Conservation (phyloP, 345 rosid genomes). For the Aethionema arabicum region DNA sequence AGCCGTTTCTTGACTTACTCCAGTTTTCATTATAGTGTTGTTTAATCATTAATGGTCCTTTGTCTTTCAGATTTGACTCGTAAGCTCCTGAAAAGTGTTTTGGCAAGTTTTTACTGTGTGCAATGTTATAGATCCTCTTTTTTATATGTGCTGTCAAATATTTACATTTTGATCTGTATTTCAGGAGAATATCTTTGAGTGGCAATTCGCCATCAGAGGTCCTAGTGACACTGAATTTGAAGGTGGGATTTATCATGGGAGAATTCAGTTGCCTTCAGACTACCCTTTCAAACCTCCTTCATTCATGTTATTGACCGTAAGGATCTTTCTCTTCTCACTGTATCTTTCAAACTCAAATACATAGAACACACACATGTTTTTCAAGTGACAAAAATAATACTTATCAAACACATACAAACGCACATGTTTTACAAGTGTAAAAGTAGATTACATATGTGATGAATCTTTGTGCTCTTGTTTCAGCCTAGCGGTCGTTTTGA, state of each 20-base stretch:
- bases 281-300: conserved; percentile 95
- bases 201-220: conserved; percentile 93
- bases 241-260: conserved; percentile 89
- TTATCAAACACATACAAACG: too few species aligned
- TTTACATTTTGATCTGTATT: conserved; percentile 2
- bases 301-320: conserved; percentile 76
- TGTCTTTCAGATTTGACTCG: neutral
- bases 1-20: too few species aligned
- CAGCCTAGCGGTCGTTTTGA: conserved; percentile 99
- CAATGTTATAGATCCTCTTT: neutral
- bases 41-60: neutral
- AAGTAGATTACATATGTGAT: neutral
- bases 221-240: conserved; percentile 74
- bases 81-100: neutral
- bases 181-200: conserved; percentile 94
- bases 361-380: too few species aligned
- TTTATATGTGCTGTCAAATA: neutral
- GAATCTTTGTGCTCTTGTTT: neutral
- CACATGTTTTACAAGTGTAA: neutral
- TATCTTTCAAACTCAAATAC: neutral
- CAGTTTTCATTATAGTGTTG: neutral
- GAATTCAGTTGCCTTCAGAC: conserved; percentile 84
- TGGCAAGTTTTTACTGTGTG: neutral
- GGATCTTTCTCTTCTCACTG: conserved; percentile 15
- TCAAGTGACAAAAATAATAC: too few species aligned